phyloP scores from a whole-genome alignment of 2,329 filamentous ascomycete species.

The Pseudofabraea citricarpa region DNA sequence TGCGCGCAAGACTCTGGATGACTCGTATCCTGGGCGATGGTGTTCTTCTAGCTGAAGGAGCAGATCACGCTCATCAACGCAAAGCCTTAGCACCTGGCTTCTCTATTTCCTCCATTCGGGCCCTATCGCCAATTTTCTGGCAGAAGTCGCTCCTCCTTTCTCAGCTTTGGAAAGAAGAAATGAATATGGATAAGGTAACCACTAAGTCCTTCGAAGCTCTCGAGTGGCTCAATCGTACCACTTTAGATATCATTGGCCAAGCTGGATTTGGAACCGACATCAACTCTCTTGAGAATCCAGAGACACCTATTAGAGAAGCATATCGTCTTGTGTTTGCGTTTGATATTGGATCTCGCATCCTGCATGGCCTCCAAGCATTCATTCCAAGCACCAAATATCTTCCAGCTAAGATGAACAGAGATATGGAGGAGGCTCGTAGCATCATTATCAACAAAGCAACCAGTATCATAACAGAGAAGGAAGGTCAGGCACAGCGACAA shows the following conservation, averaged over 20 bases:
- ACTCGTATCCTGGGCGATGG: slow-evolving; percentile 63
- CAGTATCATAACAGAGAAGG: slow-evolving; percentile 61
- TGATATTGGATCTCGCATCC: slow-evolving; percentile 41
- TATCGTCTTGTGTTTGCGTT: slow-evolving; percentile 46
- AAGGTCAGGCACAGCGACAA: slow-evolving; percentile 45
- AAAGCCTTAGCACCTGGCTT: slow-evolving; percentile 78
- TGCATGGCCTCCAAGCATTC: slow-evolving; percentile 43
- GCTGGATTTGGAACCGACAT: slow-evolving; percentile 69
- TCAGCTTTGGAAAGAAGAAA: slow-evolving; percentile 38
- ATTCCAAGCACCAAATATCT: slow-evolving; percentile 41
- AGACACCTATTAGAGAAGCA: slow-evolving; percentile 50
- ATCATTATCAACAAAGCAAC: slow-evolving; percentile 50
- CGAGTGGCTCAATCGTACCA: slow-evolving; percentile 59
- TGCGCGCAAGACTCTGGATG: slow-evolving; percentile 47
- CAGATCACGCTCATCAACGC: slow-evolving; percentile 45
- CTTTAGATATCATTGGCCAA: slow-evolving; percentile 69
- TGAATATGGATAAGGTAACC: slow-evolving; percentile 36
- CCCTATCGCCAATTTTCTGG: slow-evolving; percentile 81
- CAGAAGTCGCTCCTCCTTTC: slow-evolving; percentile 54
- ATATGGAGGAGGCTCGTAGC: slow-evolving; percentile 65
- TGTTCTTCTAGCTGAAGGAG: slow-evolving; percentile 76
- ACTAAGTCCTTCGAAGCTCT: slow-evolving; percentile 24
- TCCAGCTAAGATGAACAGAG: slow-evolving; percentile 57
- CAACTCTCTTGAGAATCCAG: slow-evolving; percentile 55
- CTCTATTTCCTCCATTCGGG: slow-evolving; percentile 74